Percentiles rank a stretch among this genome's conserved stretches.
Conservation (phyloP, 1,284 basidiomycete species). For the Taiwanofungus camphoratus region DNA sequence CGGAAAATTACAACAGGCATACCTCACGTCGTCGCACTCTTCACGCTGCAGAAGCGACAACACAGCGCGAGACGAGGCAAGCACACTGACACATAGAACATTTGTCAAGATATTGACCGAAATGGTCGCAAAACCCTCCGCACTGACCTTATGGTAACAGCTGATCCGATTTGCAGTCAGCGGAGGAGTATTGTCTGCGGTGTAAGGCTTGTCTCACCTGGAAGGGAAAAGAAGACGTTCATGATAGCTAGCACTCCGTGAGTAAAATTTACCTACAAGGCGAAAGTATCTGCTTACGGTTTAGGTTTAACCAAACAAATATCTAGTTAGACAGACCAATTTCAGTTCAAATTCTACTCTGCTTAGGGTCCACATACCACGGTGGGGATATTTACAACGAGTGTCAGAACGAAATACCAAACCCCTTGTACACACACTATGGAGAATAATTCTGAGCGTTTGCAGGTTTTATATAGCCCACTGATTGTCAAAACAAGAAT, state of each 20-base stretch:
- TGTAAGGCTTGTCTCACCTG: background rate
- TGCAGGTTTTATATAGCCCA: background rate
- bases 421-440: background rate
- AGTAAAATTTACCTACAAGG: background rate
- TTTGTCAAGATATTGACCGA: background rate
- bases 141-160: background rate
- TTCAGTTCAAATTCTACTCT: background rate
- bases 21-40: too few species aligned
- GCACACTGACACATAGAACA: background rate
- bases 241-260: background rate
- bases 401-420: background rate
- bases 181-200: background rate
- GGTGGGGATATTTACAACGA: background rate
- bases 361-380: background rate
- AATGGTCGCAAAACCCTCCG: background rate
- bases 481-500: slow-evolving; percentile 11
- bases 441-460: background rate
- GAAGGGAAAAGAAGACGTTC: background rate
- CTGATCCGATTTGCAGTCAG: background rate
- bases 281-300: background rate
- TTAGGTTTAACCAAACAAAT: background rate
- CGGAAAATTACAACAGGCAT: background rate
- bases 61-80: background rate
- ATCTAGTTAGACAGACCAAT: background rate
- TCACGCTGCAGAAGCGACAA: background rate